Base-by-base conservation (phyloP, 2,329 filamentous ascomycete species). In the Penicillium sclerotiorum region DNA sequence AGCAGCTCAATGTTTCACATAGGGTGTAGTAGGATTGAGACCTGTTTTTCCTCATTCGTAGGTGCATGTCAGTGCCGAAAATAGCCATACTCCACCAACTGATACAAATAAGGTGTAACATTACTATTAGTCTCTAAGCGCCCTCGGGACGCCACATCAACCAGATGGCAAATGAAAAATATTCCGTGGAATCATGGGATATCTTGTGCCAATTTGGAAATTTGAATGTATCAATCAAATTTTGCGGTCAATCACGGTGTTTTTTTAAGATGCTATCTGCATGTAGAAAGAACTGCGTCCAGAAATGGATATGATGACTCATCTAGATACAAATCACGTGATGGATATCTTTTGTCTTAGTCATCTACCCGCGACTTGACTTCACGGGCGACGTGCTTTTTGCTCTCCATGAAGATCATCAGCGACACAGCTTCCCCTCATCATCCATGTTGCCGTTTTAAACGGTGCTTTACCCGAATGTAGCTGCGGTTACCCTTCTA, bases 381-480 rank as follows among this genome's bases (percentile, higher is more conserved):
- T 51, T 58, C 43, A 43, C 53, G 37, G 36, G 50, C 55, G 50
- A 59, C 58, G 49, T 57, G 56, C 60, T 42, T 50, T 60, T 61
- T 57, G 56, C 59, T 53, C 50, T 47, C 15, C 42, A 47, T 51
- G 52, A 46, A 50, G 51, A 51, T 49, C 56, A 57, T 60, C 61
- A 58, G 48, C 55, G 45, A 50, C 42, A 53, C 46, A 50, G 45
- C 53, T 49, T 49, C 35, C 15, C 30, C 41, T 49, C 46, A 56
- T 56, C 59, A 56, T 64, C 59, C 39, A 60, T 60, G 58, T 55
- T 51, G 58, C 61, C 57, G 57, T 64, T 61, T 40, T 58, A 58
- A n/a, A 58, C 66, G 63, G 64, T 66, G 54, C 55, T 50, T 43
- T 53, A 67, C 62, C 65, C 68, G 66, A 45, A 70, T 72, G 66